A percentile compares a stretch with the other conserved stretches of the same genome.
Evolutionary conservation across 129 eudicot genomes (phyloP).

Genomic region (Saussurea involucrata): DNA sequence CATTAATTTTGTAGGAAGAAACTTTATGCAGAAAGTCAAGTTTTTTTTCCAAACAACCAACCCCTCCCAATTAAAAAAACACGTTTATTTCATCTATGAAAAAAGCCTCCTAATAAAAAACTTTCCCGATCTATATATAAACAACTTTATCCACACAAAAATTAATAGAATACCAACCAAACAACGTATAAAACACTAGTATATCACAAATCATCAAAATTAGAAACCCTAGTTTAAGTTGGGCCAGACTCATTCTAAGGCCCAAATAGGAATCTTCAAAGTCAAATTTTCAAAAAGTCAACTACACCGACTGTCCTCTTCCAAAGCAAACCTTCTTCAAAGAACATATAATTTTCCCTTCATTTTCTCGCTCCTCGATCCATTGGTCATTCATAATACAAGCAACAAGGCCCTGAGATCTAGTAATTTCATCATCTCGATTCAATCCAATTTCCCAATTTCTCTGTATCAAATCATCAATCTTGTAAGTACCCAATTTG

Average conservation of each 20-base stretch:
- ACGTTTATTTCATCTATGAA: too few species aligned
- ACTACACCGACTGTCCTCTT: slow-evolving; percentile 15
- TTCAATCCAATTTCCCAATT: slow-evolving; percentile 9
- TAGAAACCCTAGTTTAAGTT: background rate
- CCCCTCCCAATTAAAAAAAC: too few species aligned
- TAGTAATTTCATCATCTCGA: background rate
- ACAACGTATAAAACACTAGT: too few species aligned
- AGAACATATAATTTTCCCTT: background rate
- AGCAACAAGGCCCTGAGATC: slow-evolving; percentile 20
- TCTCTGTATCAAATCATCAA: slow-evolving; percentile 1
- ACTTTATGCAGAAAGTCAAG: too few species aligned
- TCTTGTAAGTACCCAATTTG: slow-evolving; percentile 18
- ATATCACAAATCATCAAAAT: background rate
- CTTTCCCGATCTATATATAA: too few species aligned
- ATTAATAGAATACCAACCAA: background rate
- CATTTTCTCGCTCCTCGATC: slow-evolving; percentile 15
- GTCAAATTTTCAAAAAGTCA: slow-evolving; percentile 26
- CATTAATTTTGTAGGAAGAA: too few species aligned
- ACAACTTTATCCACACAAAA: too few species aligned
- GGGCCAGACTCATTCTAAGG: slow-evolving; percentile 12
- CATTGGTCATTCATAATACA: slow-evolving; percentile 23
- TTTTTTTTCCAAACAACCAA: too few species aligned
- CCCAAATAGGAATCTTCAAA: slow-evolving; percentile 23
- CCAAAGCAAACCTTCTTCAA: slow-evolving; percentile 13
- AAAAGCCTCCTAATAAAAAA: too few species aligned